Evolutionary conservation across 2,329 filamentous ascomycete species (phyloP).

Genomic region (Trichoderma cornu-damae): DNA sequence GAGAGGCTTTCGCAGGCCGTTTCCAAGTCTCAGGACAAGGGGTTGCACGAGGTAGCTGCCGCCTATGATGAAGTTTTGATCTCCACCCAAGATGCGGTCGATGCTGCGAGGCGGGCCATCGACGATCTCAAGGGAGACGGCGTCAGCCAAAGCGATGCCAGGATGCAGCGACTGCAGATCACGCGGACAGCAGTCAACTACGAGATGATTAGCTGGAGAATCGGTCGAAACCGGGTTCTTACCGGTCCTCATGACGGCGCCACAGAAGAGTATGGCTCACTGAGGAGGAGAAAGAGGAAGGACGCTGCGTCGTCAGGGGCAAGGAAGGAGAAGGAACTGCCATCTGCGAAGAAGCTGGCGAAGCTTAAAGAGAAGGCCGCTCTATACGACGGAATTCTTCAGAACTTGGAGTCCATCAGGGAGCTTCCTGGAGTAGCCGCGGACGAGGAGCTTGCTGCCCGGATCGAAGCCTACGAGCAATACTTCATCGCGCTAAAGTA

Average conservation of each 20-base stretch:
- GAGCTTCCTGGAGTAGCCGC: conserved; percentile 86
- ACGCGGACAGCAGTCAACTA: conserved; percentile 92
- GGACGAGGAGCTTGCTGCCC: conserved; percentile 68
- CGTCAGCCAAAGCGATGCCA: conserved; percentile 72
- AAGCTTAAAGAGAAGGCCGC: conserved; percentile 81
- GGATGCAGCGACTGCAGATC: conserved; percentile 89
- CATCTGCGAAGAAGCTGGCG: conserved; percentile 68
- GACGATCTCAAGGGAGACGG: conserved; percentile 84
- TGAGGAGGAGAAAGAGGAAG: conserved; percentile 52
- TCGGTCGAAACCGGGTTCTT: conserved; percentile 85
- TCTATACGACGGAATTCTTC: conserved; percentile 83
- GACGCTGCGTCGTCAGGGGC: conserved; percentile 33
- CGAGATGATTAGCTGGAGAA: conserved; percentile 87
- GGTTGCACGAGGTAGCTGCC: conserved; percentile 65
- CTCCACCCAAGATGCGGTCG: conserved; percentile 86
- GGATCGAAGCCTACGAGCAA: conserved; percentile 69
- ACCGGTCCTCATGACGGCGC: conserved; percentile 79
- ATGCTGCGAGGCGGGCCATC: conserved; percentile 88
- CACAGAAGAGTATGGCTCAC: conserved; percentile 45
- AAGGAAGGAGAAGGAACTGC: conserved; percentile 54
- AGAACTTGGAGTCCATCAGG: conserved; percentile 85
- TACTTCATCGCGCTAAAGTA: conserved; percentile 91
- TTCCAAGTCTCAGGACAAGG: conserved; percentile 38
- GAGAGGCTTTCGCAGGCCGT: conserved; percentile 46
- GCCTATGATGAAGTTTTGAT: conserved; percentile 89